phyloP scores from a whole-genome alignment of 257 asterid species.

The Verbena officinalis region DNA sequence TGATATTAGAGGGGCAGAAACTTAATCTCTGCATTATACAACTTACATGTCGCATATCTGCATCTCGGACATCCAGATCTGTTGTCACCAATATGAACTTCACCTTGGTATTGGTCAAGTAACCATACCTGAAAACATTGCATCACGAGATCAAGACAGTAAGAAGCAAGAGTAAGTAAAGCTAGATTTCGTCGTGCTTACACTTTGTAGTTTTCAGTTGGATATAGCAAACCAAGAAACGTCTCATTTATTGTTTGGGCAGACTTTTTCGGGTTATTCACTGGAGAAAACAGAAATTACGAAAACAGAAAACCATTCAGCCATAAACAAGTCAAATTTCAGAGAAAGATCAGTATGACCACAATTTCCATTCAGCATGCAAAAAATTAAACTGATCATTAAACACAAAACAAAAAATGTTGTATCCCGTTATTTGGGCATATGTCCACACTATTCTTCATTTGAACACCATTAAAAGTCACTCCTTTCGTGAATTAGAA shows the following conservation, averaged over 20 bases:
- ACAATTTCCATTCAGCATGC: constrained; percentile 11
- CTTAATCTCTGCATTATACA: neutral
- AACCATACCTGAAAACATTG: constrained; percentile 75
- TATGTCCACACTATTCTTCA: too few species aligned
- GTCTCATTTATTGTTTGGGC: constrained; percentile 89
- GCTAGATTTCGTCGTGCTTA: constrained; percentile 39
- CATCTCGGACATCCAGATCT: constrained; percentile 93
- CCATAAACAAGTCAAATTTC: constrained; percentile 7
- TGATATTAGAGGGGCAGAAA: too few species aligned
- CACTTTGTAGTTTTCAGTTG: constrained; percentile 99
- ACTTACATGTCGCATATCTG: constrained; percentile 93
- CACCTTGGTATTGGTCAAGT: constrained; percentile 96
- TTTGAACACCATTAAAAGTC: too few species aligned
- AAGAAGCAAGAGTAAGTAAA: constrained; percentile 14
- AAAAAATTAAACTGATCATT: constrained; percentile 4
- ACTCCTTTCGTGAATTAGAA: too few species aligned
- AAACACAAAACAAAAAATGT: neutral
- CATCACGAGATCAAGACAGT: constrained; percentile 23
- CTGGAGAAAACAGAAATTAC: constrained; percentile 44
- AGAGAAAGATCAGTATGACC: neutral
- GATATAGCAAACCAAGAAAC: constrained; percentile 95
- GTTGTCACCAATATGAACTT: constrained; percentile 95
- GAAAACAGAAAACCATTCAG: neutral
- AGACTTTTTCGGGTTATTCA: constrained; percentile 96
- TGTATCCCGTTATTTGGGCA: too few species aligned